phyloP scores from a whole-genome alignment of 257 asterid species.

The Nicotiana obtusifolia region DNA sequence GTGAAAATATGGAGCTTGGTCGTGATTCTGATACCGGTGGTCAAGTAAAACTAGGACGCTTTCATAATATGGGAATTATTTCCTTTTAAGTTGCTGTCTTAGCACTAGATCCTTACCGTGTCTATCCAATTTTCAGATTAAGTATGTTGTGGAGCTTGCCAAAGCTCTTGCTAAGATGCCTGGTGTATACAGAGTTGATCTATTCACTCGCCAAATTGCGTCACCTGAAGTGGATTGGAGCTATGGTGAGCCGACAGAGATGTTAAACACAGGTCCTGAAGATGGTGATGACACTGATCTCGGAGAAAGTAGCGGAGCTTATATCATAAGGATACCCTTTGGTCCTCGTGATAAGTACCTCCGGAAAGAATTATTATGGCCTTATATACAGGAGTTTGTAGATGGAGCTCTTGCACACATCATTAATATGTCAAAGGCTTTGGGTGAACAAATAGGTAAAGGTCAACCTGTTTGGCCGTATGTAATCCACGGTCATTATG shows the following conservation, averaged over 20 bases:
- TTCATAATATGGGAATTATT: neutral
- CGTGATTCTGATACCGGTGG: constrained; percentile 92
- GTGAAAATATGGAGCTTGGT: constrained; percentile 94
- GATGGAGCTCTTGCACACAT: constrained; percentile 80
- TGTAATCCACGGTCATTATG: constrained; percentile 81
- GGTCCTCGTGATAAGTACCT: constrained; percentile 75
- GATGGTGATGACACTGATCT: constrained; percentile 40
- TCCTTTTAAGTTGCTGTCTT: neutral
- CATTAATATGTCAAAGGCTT: constrained; percentile 66
- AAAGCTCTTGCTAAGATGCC: constrained; percentile 77
- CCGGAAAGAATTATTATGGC: constrained; percentile 69
- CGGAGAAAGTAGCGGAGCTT: constrained; percentile 83
- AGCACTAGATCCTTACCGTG: constrained; percentile 9
- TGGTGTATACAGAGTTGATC: constrained; percentile 72
- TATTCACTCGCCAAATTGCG: constrained; percentile 71
- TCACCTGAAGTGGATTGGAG: constrained; percentile 87
- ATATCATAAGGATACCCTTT: constrained; percentile 67
- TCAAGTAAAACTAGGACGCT: constrained; percentile 37
- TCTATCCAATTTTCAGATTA: constrained; percentile 41
- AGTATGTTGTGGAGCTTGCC: constrained; percentile 77
- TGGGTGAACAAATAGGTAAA: constrained; percentile 66
- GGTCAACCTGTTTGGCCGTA: constrained; percentile 82
- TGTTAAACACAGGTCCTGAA: constrained; percentile 54
- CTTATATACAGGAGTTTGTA: constrained; percentile 71
- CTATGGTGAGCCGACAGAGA: constrained; percentile 79